Conservation (phyloP, 257 asterid species). For the Nicotiana paniculata region DNA sequence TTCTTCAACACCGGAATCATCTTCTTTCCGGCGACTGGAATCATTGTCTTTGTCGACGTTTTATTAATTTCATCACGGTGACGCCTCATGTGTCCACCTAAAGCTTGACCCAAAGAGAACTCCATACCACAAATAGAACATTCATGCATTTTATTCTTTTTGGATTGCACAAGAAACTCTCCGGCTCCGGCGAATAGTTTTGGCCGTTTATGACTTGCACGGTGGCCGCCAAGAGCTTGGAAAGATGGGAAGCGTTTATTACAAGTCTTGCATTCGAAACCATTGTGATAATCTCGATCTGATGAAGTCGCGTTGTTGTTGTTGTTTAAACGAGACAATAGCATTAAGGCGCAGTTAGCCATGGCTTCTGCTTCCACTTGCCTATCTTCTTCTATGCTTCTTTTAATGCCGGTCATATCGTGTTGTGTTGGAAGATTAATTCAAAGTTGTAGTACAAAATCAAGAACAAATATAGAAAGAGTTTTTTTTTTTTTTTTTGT, state of each 20-base stretch:
- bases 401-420: neutral
- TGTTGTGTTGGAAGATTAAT: no score
- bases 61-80: neutral
- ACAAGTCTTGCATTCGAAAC: conserved; percentile 10
- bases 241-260: neutral
- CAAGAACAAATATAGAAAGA: neutral
- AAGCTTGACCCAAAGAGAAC: neutral
- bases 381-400: neutral
- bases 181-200: neutral
- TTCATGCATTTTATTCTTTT: neutral
- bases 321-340: neutral
- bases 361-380: neutral
- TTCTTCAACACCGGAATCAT: neutral
- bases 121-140: neutral
- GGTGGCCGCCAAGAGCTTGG: conserved; percentile 11
- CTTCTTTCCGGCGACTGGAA: no score
- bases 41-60: neutral
- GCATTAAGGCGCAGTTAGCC: conserved; percentile 2
- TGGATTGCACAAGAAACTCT: neutral
- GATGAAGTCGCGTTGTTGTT: neutral
- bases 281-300: neutral
- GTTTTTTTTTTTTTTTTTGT: neutral
- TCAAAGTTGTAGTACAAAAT: no score
- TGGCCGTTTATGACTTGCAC: conserved; percentile 7
- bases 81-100: conserved; percentile 15